Evolutionary conservation across 805 yeast genomes (phyloP).

Genomic region (Candida lessepsii): DNA sequence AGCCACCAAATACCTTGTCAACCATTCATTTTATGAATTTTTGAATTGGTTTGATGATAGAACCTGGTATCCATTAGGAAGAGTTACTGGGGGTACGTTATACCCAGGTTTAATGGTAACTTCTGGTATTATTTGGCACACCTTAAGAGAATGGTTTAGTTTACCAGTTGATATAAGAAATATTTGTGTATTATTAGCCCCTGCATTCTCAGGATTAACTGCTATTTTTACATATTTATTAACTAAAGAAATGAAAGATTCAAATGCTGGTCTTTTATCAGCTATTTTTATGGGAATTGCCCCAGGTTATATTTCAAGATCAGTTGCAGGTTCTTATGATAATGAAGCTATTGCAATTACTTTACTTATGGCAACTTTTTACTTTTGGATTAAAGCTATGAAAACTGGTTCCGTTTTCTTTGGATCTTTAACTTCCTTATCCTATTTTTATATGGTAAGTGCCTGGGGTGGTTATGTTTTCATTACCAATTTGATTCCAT

Average conservation of each 20-base stretch:
- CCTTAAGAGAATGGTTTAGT: slow-evolving; percentile 57
- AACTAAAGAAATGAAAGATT: slow-evolving; percentile 86
- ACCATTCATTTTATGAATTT: slow-evolving; percentile 83
- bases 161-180: slow-evolving; percentile 93
- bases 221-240: slow-evolving; percentile 86
- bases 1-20: slow-evolving; percentile 89
- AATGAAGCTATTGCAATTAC: slow-evolving; percentile 99
- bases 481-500: slow-evolving; percentile 94
- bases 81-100: slow-evolving; percentile 98
- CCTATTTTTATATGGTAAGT: slow-evolving; percentile 96
- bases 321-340: slow-evolving; percentile 98
- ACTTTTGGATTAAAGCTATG: slow-evolving; percentile 91
- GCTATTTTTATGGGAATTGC: slow-evolving; percentile 97
- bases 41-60: slow-evolving; percentile 98
- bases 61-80: slow-evolving; percentile 98
- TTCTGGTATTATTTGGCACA: slow-evolving; percentile 83
- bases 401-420: slow-evolving; percentile 86
- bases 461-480: slow-evolving; percentile 99
- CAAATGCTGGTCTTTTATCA: slow-evolving; percentile 85
- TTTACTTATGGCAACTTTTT: slow-evolving; percentile 90
- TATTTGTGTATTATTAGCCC: slow-evolving; percentile 93
- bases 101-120: slow-evolving; percentile 99
- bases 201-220: slow-evolving; percentile 91
- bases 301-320: slow-evolving; percentile 96
- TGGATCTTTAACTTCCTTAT: slow-evolving; percentile 79